Conservation (phyloP, 768 basidiomycete species). For the Leccinum incarnatum region DNA sequence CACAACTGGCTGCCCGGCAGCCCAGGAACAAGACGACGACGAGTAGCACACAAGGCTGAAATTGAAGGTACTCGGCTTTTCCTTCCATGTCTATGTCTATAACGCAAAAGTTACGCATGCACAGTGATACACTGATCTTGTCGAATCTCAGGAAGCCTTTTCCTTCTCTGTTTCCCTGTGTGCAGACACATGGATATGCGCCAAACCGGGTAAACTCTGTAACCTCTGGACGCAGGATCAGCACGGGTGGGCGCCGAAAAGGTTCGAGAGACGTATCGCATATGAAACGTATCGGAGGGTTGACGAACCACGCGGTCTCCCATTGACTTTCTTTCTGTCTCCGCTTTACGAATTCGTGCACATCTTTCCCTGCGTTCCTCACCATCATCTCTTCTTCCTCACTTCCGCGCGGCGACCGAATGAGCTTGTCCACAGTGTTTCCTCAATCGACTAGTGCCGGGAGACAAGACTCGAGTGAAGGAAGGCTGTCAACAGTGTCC, state of each 20-base stretch:
- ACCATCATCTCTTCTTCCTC: conserved; percentile 53
- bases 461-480: conserved; percentile 52
- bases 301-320: too few species aligned
- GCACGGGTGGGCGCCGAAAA: neutral
- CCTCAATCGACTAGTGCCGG: conserved; percentile 71
- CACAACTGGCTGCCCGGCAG: neutral
- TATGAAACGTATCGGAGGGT: too few species aligned
- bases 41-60: too few species aligned
- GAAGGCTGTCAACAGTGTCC: conserved; percentile 57
- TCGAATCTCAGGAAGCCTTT: conserved; percentile 13
- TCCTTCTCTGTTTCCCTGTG: conserved; percentile 42
- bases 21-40: too few species aligned
- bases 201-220: conserved; percentile 77
- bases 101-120: too few species aligned
- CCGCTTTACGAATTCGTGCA: conserved; percentile 47
- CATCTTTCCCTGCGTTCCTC: conserved; percentile 50
- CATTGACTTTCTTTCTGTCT: too few species aligned
- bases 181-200: conserved; percentile 85
- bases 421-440: conserved; percentile 58
- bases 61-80: too few species aligned
- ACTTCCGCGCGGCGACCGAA: conserved; percentile 50
- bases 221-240: conserved; percentile 49
- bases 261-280: too few species aligned
- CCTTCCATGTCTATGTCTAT: too few species aligned
- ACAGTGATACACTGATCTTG: neutral